Percentiles rank a stretch among this genome's conserved stretches.
Evolutionary conservation across 2,329 filamentous ascomycete species (phyloP).

Genomic region (Trichoderma harzianum): DNA sequence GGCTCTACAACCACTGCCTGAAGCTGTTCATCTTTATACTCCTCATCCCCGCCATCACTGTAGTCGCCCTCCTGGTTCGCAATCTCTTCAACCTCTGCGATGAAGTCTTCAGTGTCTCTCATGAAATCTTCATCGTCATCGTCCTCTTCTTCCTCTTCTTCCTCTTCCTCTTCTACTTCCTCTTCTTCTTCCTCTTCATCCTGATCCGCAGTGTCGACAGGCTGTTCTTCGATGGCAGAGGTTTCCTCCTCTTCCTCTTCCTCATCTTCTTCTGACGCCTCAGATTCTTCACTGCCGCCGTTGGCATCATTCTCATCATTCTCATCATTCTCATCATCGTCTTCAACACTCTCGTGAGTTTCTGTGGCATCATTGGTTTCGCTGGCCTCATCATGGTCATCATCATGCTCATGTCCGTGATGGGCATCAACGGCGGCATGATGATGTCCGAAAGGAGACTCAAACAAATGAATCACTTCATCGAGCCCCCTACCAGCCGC

Average conservation of each 20-base stretch:
- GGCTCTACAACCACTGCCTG: neutral
- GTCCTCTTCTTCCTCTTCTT: slow-evolving; percentile 5
- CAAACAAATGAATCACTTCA: slow-evolving; percentile 40
- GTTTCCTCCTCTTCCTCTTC: slow-evolving; percentile 19
- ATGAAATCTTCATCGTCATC: slow-evolving; percentile 17
- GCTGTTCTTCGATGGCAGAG: slow-evolving; percentile 17
- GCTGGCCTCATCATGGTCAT: neutral
- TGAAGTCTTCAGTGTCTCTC: slow-evolving; percentile 4
- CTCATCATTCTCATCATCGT: neutral
- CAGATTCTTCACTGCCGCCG: neutral
- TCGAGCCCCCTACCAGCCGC: slow-evolving; percentile 40
- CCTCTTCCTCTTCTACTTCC: slow-evolving; percentile 11
- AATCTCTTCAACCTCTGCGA: slow-evolving; percentile 23
- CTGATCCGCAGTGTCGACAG: slow-evolving; percentile 18
- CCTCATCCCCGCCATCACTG: neutral
- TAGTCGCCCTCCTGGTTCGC: slow-evolving; percentile 10
- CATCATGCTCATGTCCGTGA: slow-evolving; percentile 21
- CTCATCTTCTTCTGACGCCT: slow-evolving; percentile 20
- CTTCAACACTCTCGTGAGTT: neutral
- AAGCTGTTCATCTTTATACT: neutral
- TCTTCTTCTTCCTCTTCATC: slow-evolving; percentile 5
- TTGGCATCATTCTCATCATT: slow-evolving; percentile 9
- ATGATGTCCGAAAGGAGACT: slow-evolving; percentile 23
- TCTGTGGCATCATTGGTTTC: neutral
- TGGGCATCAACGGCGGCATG: neutral